A percentile compares a stretch with the other conserved stretches of the same genome.
Evolutionary conservation across 768 basidiomycete species (phyloP).

Genomic region (Cubamyces lactineus): DNA sequence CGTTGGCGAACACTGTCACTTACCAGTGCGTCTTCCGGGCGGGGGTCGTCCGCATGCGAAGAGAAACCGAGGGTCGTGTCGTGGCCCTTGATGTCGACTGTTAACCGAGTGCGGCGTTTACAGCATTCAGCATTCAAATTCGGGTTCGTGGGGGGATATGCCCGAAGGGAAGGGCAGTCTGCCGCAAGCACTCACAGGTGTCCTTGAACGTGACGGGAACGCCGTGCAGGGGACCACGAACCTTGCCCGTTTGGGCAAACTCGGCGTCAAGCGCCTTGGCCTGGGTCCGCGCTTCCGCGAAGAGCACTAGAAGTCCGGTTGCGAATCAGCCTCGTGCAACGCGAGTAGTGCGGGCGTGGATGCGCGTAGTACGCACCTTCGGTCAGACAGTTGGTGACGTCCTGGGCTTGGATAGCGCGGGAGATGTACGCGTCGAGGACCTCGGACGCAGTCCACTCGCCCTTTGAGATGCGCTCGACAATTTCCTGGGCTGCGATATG

Average conservation of each 20-base stretch:
- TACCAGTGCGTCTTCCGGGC: constrained; percentile 63
- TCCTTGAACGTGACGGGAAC: constrained; percentile 83
- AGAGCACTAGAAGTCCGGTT: constrained; percentile 55
- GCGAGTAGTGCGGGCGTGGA: not conserved
- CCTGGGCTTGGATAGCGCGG: constrained; percentile 58
- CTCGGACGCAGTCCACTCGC: constrained; percentile 51
- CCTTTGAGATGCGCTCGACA: constrained; percentile 42
- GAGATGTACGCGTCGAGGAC: constrained; percentile 50
- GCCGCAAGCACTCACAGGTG: constrained; percentile 46
- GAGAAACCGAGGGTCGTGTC: constrained; percentile 74
- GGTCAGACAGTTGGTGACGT: constrained; percentile 74
- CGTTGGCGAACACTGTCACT: constrained; percentile 27
- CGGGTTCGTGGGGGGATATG: not conserved
- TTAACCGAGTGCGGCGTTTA: not conserved
- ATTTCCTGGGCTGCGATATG: constrained; percentile 44
- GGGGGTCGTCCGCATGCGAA: constrained; percentile 64
- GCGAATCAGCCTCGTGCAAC: not conserved
- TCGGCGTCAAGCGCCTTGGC: constrained; percentile 71
- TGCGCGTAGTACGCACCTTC: constrained; percentile 62
- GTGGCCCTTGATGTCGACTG: constrained; percentile 64
- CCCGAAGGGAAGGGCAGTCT: not conserved
- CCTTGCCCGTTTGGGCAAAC: constrained; percentile 54
- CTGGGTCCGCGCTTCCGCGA: constrained; percentile 63
- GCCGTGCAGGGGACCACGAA: constrained; percentile 77
- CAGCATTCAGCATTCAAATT: not conserved